These are phyloP conservation scores for Sugiyamaella marilandica DNA, from an alignment of 805 yeast genomes.

Conservation along the genomic window DNA sequence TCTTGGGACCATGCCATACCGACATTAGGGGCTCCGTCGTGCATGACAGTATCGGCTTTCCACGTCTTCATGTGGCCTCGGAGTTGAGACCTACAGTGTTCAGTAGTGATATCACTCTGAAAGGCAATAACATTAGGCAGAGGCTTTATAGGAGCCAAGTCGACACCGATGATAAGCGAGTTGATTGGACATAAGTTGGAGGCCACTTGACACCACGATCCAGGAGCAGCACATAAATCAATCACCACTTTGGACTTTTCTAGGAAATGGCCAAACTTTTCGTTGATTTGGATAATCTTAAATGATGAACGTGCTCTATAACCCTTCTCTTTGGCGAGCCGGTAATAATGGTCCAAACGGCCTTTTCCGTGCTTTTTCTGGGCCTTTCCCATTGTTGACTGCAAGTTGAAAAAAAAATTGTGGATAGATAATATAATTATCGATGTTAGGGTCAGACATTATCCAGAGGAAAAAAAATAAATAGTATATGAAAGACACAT, in stretches of 20 bases:
- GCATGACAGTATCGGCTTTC: conserved; percentile 97
- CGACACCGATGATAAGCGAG: conserved; percentile 96
- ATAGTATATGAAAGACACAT: too few species aligned
- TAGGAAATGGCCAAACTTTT: conserved; percentile 90
- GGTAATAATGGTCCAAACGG: conserved; percentile 97
- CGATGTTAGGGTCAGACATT: neutral
- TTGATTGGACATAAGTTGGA: conserved; percentile 87
- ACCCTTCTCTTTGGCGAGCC: conserved; percentile 94
- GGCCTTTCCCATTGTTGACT: conserved; percentile 67
- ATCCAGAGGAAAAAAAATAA: too few species aligned
- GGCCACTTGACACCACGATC: conserved; percentile 99
- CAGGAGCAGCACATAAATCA: conserved; percentile 98
- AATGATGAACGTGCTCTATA: conserved; percentile 98
- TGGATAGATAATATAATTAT: neutral
- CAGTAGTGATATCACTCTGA: conserved; percentile 96
- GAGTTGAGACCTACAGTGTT: conserved; percentile 90
- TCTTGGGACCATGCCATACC: conserved; percentile 99
- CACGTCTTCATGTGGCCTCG: conserved; percentile 97
- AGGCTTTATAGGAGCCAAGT: conserved; percentile 95
- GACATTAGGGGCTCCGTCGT: conserved; percentile 99
- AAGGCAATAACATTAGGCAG: conserved; percentile 91
- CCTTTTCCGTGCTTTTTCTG: conserved; percentile 97
- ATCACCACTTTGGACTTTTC: conserved; percentile 94
- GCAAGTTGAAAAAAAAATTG: conserved; percentile 7
- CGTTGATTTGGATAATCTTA: conserved; percentile 90